phyloP scores from a whole-genome alignment of 495 filamentous ascomycete genomes.

The Aspergillus sparsus region DNA sequence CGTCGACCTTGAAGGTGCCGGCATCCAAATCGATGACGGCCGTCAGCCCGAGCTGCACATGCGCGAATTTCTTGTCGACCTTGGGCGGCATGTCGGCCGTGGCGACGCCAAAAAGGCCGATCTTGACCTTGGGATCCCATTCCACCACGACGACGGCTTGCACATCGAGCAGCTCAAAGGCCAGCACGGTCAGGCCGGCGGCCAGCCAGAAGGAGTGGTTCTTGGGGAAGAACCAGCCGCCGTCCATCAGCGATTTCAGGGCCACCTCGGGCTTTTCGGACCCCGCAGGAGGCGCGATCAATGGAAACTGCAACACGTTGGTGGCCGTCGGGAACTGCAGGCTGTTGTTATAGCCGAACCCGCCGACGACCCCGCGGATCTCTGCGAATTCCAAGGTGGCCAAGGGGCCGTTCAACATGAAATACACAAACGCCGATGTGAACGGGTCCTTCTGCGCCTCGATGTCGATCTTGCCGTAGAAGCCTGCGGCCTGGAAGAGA shows the following conservation, averaged over 20 bases:
- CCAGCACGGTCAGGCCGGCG: constrained; percentile 40
- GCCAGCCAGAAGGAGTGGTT: constrained; percentile 42
- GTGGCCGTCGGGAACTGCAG: constrained; percentile 34
- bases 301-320: constrained; percentile 40
- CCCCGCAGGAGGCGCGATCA: constrained; percentile 30
- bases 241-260: constrained; percentile 17
- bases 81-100: constrained; percentile 35
- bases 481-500: constrained; percentile 40
- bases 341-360: constrained; percentile 49
- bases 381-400: constrained; percentile 42
- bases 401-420: constrained; percentile 46
- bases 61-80: constrained; percentile 23
- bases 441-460: constrained; percentile 20
- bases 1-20: constrained; percentile 44
- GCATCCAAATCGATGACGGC: constrained; percentile 35
- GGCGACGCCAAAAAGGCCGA: constrained; percentile 44
- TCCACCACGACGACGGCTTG: constrained; percentile 40
- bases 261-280: constrained; percentile 9
- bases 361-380: constrained; percentile 38
- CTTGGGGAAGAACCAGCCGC: constrained; percentile 26
- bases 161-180: constrained; percentile 44
- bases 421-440: constrained; percentile 43
- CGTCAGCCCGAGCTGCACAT: constrained; percentile 46
- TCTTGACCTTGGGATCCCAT: constrained; percentile 28
- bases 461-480: constrained; percentile 30